Conservation (phyloP, 495 filamentous ascomycete species). For the Hypomontagnella monticulosa region DNA sequence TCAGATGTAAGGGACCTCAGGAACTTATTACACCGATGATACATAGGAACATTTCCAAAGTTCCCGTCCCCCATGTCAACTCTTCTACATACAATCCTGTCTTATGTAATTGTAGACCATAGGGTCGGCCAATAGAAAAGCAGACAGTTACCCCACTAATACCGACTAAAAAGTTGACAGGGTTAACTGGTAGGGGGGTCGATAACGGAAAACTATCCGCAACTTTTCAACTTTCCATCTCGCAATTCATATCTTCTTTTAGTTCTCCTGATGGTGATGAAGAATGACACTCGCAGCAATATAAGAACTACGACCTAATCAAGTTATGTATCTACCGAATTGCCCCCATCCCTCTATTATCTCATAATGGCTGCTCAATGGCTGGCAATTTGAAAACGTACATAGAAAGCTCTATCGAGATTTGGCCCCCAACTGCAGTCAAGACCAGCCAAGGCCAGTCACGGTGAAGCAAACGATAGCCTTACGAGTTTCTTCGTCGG, state of each 20-base stretch:
- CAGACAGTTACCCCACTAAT: constrained; percentile 1
- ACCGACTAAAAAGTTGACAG: constrained; percentile 11
- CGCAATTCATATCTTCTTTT: neutral
- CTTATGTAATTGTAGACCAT: neutral
- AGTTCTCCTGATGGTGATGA: neutral
- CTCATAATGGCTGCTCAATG: neutral
- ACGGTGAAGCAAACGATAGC: neutral
- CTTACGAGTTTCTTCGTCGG: constrained; percentile 13
- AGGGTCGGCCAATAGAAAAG: constrained; percentile 16
- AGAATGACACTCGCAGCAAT: neutral
- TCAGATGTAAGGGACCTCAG: too few relatives aligned
- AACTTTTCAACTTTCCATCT: constrained; percentile 1
- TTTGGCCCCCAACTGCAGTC: constrained; percentile 14
- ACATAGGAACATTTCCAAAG: neutral
- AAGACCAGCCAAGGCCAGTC: too few relatives aligned
- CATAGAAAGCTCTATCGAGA: constrained; percentile 6
- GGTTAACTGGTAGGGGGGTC: neutral
- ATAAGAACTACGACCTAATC: neutral
- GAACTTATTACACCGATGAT: too few relatives aligned
- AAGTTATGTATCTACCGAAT: neutral
- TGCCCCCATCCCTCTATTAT: constrained; percentile 7
- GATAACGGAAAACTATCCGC: constrained; percentile 6
- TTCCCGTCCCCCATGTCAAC: neutral
- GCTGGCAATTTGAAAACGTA: constrained; percentile 1
- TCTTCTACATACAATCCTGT: neutral